Evolutionary conservation across 805 yeast genomes (phyloP), one percentile per base, ranked within the genome.

Genomic region (Starmera dryadoides): DNA sequence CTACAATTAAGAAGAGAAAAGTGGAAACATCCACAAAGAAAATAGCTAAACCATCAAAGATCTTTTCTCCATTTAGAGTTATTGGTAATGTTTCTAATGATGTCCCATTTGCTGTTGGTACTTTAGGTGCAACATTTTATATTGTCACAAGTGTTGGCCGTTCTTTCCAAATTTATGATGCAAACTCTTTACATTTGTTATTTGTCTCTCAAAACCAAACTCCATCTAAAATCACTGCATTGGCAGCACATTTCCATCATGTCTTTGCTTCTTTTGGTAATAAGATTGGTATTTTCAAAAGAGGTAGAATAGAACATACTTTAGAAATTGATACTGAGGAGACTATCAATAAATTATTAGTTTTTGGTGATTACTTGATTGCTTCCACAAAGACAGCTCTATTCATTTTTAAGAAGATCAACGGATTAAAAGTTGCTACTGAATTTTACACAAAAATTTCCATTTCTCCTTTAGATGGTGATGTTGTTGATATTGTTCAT

Each of bases 111-210:
- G 85, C 96, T 6, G 68, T 87, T 17, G 94, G 98, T 21, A 79
- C 91, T 2, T 69, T 91, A 42, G 98, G 98, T 38, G 73, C 86
- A 14, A 79, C 95, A 1, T 89, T 84, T 52, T 84, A 89, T 53
- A 77, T 87, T 30, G 95, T 82, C 15, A 91, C 98, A 0, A 79
- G 86, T 34, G 96, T 93, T 18, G 98, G 97, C 3, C 71, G 79
- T 38, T 73, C 91, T 1, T 86, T 93, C 65, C 98, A 91, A 59
- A 86, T 93, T 22, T 93, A 85, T 55, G 98, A 93, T 64, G 96
- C 85, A 52, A 78, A 91, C 25, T 86, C 85, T 6, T 66, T 91
- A 45, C 93, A 86, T 49, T 66, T 91, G 45, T 64, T 91, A 18
- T 91, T 93, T 61, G 94, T 91, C 11, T 86, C 96, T 1, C 85